A percentile compares a stretch with the other conserved stretches of the same genome.
Conservation (phyloP, 352 stramenopile genomes). For the Phytophthora pseudosyringae region DNA sequence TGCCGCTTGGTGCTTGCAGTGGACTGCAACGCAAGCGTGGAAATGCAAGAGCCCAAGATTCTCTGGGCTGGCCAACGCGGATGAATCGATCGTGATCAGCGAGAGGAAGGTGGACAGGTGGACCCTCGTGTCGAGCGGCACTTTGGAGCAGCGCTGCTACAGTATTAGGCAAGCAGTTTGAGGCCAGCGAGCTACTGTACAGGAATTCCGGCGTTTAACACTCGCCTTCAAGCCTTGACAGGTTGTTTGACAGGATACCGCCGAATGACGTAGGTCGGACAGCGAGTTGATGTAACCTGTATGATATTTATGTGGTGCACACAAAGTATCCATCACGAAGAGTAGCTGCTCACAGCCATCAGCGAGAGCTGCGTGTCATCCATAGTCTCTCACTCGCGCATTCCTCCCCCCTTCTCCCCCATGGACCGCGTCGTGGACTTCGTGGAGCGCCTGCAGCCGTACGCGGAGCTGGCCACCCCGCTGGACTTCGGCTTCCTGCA, state of each 20-base stretch:
- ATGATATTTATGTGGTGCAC: neutral
- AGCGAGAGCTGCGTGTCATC: constrained; percentile 8
- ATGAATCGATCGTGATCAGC: no score
- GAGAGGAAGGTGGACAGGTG: neutral
- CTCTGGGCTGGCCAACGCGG: no score
- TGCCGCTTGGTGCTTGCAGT: no score
- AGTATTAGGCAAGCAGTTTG: neutral
- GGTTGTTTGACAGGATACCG: constrained; percentile 1
- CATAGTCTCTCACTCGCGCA: constrained; percentile 1
- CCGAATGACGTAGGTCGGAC: constrained; percentile 34
- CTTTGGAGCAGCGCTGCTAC: neutral
- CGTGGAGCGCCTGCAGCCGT: constrained; percentile 50
- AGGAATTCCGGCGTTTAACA: neutral
- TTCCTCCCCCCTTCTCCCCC: neutral
- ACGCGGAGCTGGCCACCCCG: constrained; percentile 58
- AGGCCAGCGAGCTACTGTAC: neutral
- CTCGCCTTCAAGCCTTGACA: constrained; percentile 9
- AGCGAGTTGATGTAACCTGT: constrained; percentile 32
- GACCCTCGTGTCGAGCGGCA: neutral
- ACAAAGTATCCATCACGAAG: constrained; percentile 5
- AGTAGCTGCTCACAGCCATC: constrained; percentile 12
- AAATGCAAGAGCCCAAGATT: neutral
- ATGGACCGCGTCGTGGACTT: constrained; percentile 54
- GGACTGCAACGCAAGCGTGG: no score
- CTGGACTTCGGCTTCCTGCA: constrained; percentile 63